A percentile compares a stretch with the other conserved stretches of the same genome.
Conservation (phyloP, 1,284 basidiomycete genomes). For the Vanrija sp. region DNA sequence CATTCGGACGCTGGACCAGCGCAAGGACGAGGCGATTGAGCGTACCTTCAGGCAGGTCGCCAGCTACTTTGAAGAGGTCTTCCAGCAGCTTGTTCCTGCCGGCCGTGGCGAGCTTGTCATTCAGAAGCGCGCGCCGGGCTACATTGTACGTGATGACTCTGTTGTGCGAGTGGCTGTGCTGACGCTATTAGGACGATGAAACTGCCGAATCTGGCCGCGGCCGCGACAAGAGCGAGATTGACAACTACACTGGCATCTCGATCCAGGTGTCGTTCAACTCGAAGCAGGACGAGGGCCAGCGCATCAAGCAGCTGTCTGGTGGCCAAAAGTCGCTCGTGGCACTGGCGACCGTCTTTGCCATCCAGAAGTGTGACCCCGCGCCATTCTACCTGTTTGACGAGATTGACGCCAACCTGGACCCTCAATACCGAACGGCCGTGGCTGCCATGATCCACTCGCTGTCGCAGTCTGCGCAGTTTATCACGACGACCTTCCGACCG, state of each 20-base stretch:
- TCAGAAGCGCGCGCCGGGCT: slow-evolving; percentile 55
- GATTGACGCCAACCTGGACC: slow-evolving; percentile 97
- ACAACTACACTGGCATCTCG: slow-evolving; percentile 93
- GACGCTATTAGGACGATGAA: slow-evolving; percentile 40
- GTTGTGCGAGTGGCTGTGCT: background rate
- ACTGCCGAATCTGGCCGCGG: slow-evolving; percentile 28
- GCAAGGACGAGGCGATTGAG: slow-evolving; percentile 98
- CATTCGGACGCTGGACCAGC: slow-evolving; percentile 90
- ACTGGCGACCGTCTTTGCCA: slow-evolving; percentile 82
- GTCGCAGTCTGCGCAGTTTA: slow-evolving; percentile 85
- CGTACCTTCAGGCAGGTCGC: slow-evolving; percentile 97
- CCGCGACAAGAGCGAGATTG: slow-evolving; percentile 68
- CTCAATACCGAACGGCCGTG: slow-evolving; percentile 94
- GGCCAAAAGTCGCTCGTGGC: slow-evolving; percentile 98
- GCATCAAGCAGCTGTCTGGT: slow-evolving; percentile 94
- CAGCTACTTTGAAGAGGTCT: slow-evolving; percentile 93
- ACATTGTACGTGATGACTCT: background rate
- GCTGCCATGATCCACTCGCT: slow-evolving; percentile 97
- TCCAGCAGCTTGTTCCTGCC: slow-evolving; percentile 93
- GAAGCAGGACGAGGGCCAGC: slow-evolving; percentile 89
- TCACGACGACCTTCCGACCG: slow-evolving; percentile 96
- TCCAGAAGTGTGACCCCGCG: slow-evolving; percentile 98
- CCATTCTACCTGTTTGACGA: slow-evolving; percentile 99
- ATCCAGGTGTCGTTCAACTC: slow-evolving; percentile 99
- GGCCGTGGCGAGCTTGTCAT: slow-evolving; percentile 88